Evolutionary conservation across 23 red algal species (phyloP).

Genomic region (Gracilaria caudata): DNA sequence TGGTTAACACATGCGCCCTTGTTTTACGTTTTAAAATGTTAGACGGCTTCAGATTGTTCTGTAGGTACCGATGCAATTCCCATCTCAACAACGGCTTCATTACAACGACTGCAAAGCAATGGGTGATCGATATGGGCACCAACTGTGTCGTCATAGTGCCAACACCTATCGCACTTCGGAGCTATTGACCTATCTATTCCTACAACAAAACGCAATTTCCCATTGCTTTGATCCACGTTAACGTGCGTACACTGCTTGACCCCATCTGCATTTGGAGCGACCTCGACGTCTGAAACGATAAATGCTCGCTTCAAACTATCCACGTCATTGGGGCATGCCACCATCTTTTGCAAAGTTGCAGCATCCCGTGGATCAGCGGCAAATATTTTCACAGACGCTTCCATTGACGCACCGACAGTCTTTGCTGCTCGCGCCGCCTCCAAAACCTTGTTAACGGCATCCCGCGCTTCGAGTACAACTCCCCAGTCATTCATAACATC

Average conservation of each 20-base stretch:
- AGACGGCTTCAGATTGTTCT: conserved; percentile 20
- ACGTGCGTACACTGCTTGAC: conserved; percentile 39
- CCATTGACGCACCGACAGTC: conserved; percentile 83
- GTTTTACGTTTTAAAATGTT: background rate
- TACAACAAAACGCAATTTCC: conserved; percentile 46
- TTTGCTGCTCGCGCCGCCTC: conserved; percentile 80
- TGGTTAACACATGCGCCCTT: background rate
- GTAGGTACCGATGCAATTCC: conserved; percentile 28
- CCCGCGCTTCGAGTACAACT: conserved; percentile 67
- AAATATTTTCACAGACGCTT: conserved; percentile 72
- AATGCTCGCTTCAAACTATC: conserved; percentile 83
- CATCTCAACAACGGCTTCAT: conserved; percentile 60
- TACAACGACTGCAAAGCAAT: conserved; percentile 64
- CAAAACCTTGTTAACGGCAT: conserved; percentile 89
- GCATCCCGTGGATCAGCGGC: conserved; percentile 30
- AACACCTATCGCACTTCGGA: conserved; percentile 95
- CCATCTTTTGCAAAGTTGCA: conserved; percentile 22
- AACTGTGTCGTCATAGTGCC: conserved; percentile 81
- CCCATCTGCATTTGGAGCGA: conserved; percentile 29
- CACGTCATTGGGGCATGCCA: conserved; percentile 56
- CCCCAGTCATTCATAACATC: conserved; percentile 60
- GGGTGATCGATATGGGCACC: conserved; percentile 46
- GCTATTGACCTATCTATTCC: conserved; percentile 66
- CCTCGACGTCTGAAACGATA: conserved; percentile 85
- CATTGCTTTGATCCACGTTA: conserved; percentile 21